Conservation (phyloP, 1,139 yeast species). For the Wickerhamomyces sp. region DNA sequence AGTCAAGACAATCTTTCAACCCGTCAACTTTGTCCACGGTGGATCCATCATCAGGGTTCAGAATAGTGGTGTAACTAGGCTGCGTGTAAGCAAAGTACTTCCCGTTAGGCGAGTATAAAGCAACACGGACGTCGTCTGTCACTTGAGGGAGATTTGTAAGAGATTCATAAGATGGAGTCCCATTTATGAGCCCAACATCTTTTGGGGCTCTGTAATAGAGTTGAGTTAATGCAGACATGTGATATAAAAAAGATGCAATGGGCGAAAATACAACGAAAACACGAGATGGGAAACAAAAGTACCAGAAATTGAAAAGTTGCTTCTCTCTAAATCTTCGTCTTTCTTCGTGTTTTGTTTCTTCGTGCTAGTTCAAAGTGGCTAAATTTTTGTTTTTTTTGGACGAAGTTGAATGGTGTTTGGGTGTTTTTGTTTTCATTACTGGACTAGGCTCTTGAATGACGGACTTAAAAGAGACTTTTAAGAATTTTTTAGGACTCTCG, state of each 20-base stretch:
- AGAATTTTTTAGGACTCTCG: too few relatives aligned
- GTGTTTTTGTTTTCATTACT: neutral
- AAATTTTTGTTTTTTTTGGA: neutral
- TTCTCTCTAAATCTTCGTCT: neutral
- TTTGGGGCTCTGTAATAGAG: constrained; percentile 38
- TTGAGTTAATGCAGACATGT: constrained; percentile 24
- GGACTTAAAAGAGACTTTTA: too few relatives aligned
- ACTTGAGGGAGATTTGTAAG: constrained; percentile 24
- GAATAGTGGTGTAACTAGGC: constrained; percentile 25
- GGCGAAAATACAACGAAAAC: too few relatives aligned
- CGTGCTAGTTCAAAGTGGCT: neutral
- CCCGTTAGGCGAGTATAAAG: constrained; percentile 44
- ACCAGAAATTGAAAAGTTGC: too few relatives aligned
- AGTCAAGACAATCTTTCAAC: constrained; percentile 49
- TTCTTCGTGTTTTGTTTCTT: neutral
- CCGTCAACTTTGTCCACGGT: constrained; percentile 19
- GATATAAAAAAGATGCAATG: neutral
- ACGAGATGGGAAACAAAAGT: too few relatives aligned
- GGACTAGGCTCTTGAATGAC: too few relatives aligned
- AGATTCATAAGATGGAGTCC: constrained; percentile 38
- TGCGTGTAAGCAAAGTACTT: constrained; percentile 43
- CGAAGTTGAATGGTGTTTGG: neutral
- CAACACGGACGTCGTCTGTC: constrained; percentile 29
- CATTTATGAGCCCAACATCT: constrained; percentile 53
- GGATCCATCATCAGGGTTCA: constrained; percentile 24